phyloP scores from a whole-genome alignment of 108 stramenopile species.

The Pelagomonas calceolata region DNA sequence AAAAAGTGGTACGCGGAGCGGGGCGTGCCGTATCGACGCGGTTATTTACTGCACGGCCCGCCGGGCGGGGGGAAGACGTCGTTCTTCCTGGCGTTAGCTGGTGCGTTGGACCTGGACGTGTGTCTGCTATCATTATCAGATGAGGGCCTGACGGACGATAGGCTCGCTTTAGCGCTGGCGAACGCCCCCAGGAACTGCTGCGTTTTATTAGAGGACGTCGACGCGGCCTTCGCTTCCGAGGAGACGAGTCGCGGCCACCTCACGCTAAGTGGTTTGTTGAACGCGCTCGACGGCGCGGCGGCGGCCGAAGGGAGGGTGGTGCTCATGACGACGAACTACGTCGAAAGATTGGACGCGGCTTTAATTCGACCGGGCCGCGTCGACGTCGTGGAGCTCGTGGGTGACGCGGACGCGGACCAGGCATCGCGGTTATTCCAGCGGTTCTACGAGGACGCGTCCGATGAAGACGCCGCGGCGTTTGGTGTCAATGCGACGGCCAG shows the following conservation, averaged over 20 bases:
- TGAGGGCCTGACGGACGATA: background rate
- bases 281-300: conserved; percentile 42
- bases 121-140: conserved; percentile 14
- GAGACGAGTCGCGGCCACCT: background rate
- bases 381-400: conserved; percentile 23
- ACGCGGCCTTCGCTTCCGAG: conserved; percentile 22
- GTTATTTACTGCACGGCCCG: conserved; percentile 29
- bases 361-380: conserved; percentile 43
- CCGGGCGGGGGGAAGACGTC: conserved; percentile 44
- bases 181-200: conserved; percentile 6
- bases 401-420: conserved; percentile 9
- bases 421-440: conserved; percentile 8
- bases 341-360: conserved; percentile 30
- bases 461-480: background rate
- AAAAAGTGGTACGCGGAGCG: background rate
- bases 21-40: conserved; percentile 35
- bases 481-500: background rate
- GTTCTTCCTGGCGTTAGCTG: conserved; percentile 32
- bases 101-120: conserved; percentile 21
- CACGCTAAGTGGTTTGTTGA: conserved; percentile 23
- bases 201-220: conserved; percentile 37
- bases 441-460: conserved; percentile 6
- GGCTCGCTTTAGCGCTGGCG: conserved; percentile 21
- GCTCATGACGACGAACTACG: conserved; percentile 41
- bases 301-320: conserved; percentile 36